Evolutionary conservation across 2,329 filamentous ascomycete species (phyloP), one percentile per base, ranked within the genome.

Genomic region (Calonectria hongkongensis): DNA sequence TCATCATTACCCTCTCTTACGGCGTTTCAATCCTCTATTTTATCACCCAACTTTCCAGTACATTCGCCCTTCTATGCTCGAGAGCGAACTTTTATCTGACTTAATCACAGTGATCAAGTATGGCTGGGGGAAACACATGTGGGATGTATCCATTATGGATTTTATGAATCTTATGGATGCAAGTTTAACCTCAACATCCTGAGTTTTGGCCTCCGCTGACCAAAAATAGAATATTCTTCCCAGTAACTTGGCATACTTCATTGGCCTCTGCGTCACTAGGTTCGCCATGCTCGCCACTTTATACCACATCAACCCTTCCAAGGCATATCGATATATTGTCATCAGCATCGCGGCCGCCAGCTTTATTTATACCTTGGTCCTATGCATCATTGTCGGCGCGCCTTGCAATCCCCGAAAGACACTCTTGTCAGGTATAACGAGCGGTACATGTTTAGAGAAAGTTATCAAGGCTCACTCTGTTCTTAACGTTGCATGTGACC

Each of bases 221-320:
- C 13, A 5, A 25, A 36, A 39, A 4, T 21, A 66, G 63, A 36
- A 18, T 25, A n/a, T 51, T 15, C 47, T 66, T 2, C 45, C 63
- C 4, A 66, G 51, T 18, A 66, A 33, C 28, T n/a, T 66, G 33
- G 7, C 47, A 1, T 66, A 66, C 43, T 41, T 66, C 21, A 66
- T 66, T 3, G 5, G 21, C 25, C 63, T 48, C 12, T 66, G 47
- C 47, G 18, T 66, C 16, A 66, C 63, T 18, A 66, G 47, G n/a
- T 50, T 66, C 16, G 45, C 45, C 30, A 66, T 66, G 63, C 58
- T 66, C 13, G 45, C 63, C 25, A 45, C 51, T 33, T 6, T 51
- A 6, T 66, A 39, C 33, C n/a, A 51, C 45, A 66, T 66, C 21
- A 66, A 66, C n/a, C 45, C 63, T 13, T 51, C 47, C n/a, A 39